These are phyloP conservation scores for Colletotrichum cordylinicola DNA, from an alignment of 2,329 filamentous ascomycete species.

Conservation along the genomic window DNA sequence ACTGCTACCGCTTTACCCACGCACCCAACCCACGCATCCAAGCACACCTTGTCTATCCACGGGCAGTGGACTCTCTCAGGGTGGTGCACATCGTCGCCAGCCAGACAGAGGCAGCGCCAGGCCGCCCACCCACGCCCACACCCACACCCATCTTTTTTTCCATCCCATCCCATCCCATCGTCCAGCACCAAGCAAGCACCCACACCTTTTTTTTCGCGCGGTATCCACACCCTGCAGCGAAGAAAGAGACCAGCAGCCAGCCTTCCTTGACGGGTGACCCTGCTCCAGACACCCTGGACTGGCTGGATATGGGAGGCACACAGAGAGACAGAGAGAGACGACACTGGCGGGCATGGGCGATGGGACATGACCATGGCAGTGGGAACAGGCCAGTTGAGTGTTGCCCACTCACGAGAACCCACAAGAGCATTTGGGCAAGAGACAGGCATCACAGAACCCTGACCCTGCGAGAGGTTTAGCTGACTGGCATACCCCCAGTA, in stretches of 20 bases:
- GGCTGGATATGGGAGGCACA: not conserved
- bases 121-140: not conserved
- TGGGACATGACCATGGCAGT: not conserved
- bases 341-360: not conserved
- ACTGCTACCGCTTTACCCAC: constrained; percentile 5
- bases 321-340: not conserved
- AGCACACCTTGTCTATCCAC: not conserved
- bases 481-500: constrained; percentile 10
- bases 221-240: constrained; percentile 9
- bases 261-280: constrained; percentile 19
- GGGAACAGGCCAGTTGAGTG: not conserved
- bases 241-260: constrained; percentile 13
- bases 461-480: not conserved
- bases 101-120: not conserved
- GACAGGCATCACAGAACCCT: not conserved
- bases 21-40: not conserved
- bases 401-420: not conserved
- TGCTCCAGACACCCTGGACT: not conserved
- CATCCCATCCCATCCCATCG: not conserved
- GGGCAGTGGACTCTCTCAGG: not conserved
- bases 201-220: not conserved
- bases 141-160: not conserved
- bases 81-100: not conserved
- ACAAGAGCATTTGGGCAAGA: not conserved
- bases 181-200: not conserved